Conservation (phyloP, 2,329 filamentous ascomycete species). For the Fonsecaea erecta region DNA sequence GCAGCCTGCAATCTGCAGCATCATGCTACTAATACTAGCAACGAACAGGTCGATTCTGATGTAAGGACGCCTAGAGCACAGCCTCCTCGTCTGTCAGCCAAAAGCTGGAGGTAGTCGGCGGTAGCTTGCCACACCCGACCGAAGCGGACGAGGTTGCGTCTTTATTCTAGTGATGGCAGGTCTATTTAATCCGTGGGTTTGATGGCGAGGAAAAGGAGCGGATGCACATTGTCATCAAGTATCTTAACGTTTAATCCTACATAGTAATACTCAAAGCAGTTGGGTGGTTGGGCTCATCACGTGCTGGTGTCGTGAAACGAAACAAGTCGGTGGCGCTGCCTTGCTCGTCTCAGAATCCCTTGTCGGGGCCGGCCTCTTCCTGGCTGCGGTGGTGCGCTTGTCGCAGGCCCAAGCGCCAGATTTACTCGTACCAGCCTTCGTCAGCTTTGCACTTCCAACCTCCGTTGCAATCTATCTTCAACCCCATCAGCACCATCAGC, state of each 20-base stretch:
- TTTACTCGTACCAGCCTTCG: constrained; percentile 29
- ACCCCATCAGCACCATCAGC: constrained; percentile 16
- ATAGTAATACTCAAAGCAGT: background rate
- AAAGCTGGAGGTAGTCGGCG: background rate
- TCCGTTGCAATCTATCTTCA: constrained; percentile 22
- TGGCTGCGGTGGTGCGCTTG: constrained; percentile 7
- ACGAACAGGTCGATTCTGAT: background rate
- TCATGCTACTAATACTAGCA: background rate
- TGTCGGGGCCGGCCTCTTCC: constrained; percentile 6
- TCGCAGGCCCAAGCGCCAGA: constrained; percentile 32
- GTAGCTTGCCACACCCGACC: background rate
- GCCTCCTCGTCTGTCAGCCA: constrained; percentile 19
- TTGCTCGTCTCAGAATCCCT: constrained; percentile 20
- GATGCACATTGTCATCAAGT: background rate
- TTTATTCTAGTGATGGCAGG: background rate
- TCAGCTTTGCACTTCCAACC: constrained; percentile 31
- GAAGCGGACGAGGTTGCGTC: background rate
- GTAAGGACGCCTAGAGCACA: constrained; percentile 23
- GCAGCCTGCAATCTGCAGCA: background rate
- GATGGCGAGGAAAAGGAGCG: no score
- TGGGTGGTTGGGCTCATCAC: constrained; percentile 1
- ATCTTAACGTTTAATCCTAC: constrained; percentile 6
- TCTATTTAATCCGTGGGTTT: no score
- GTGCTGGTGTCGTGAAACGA: constrained; percentile 8
- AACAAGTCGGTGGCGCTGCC: constrained; percentile 2